Evolutionary conservation across 192 early-diverging fungal genomes (phyloP).

Genomic region (Fimicolochytrium jonesii): DNA sequence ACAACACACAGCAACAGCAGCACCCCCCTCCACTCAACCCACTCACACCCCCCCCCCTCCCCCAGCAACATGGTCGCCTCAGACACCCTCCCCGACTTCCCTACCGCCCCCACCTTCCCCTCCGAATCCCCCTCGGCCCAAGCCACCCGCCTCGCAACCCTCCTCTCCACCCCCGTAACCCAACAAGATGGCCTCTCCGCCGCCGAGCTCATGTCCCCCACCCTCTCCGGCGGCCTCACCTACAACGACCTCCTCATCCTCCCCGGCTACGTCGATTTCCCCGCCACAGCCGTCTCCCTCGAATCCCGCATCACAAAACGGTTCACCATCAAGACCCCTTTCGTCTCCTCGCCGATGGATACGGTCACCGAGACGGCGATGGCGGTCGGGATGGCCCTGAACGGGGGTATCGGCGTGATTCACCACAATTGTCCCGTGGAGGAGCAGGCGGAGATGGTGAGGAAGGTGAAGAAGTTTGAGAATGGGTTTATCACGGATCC

Average conservation of each 20-base stretch:
- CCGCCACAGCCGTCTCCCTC: slow-evolving; percentile 70
- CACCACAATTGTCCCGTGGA: slow-evolving; percentile 96
- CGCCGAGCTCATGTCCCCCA: slow-evolving; percentile 77
- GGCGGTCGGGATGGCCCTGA: slow-evolving; percentile 95
- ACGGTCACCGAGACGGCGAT: slow-evolving; percentile 98
- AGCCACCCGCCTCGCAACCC: slow-evolving; percentile 21
- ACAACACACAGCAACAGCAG: too few species aligned
- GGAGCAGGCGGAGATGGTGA: slow-evolving; percentile 97
- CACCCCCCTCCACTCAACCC: too few species aligned
- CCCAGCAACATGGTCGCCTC: background rate
- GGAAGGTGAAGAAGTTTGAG: slow-evolving; percentile 94
- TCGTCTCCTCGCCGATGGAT: slow-evolving; percentile 96
- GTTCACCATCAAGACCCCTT: slow-evolving; percentile 87
- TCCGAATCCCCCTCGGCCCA: slow-evolving; percentile 11
- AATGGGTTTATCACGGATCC: slow-evolving; percentile 99
- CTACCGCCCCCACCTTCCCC: background rate
- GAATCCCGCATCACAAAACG: slow-evolving; percentile 87
- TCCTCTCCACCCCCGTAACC: slow-evolving; percentile 8
- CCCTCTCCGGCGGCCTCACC: slow-evolving; percentile 81
- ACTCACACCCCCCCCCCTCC: too few species aligned
- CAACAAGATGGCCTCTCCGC: slow-evolving; percentile 78
- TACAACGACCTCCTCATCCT: slow-evolving; percentile 99
- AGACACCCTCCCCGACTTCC: slow-evolving; percentile 1
- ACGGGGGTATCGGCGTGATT: slow-evolving; percentile 94
- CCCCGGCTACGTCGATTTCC: slow-evolving; percentile 94